These are phyloP conservation scores for Pittosporum tobira DNA, from an alignment of 129 eudicot genomes.

Conservation along the genomic window DNA sequence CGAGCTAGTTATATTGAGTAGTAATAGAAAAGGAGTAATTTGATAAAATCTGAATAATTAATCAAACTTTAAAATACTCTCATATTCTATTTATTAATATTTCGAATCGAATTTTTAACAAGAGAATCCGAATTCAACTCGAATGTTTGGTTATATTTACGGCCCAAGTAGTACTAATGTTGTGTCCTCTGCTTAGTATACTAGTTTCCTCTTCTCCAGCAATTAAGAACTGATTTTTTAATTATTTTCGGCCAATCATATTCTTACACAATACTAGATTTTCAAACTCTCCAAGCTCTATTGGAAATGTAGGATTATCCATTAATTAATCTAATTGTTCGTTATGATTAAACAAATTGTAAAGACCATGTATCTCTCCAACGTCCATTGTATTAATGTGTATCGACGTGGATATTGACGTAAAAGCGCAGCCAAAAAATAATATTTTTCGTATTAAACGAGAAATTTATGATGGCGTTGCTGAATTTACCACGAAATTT, in stretches of 20 bases:
- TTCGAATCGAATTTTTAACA: no score
- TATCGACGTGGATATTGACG: neutral
- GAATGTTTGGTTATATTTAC: no score
- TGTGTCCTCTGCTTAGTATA: no score
- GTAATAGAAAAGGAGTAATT: no score
- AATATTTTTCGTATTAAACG: neutral
- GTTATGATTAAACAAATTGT: neutral
- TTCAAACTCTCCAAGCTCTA: neutral
- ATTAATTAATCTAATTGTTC: neutral
- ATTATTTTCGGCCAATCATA: neutral
- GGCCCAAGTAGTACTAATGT: no score
- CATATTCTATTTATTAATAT: no score
- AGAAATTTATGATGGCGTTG: conserved; percentile 4
- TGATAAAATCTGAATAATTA: no score
- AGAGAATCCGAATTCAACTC: no score
- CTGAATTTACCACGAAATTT: neutral
- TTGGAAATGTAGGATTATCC: neutral
- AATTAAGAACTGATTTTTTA: conserved; percentile 2
- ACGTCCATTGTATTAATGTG: conserved; percentile 1
- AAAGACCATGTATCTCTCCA: neutral
- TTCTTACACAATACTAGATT: neutral
- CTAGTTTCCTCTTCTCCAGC: no score
- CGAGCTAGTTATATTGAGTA: no score
- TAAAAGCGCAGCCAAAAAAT: conserved; percentile 5
- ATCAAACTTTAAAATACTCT: no score